phyloP scores from a whole-genome alignment of 2,329 filamentous ascomycete genomes.

The Chlorencoelia australis region DNA sequence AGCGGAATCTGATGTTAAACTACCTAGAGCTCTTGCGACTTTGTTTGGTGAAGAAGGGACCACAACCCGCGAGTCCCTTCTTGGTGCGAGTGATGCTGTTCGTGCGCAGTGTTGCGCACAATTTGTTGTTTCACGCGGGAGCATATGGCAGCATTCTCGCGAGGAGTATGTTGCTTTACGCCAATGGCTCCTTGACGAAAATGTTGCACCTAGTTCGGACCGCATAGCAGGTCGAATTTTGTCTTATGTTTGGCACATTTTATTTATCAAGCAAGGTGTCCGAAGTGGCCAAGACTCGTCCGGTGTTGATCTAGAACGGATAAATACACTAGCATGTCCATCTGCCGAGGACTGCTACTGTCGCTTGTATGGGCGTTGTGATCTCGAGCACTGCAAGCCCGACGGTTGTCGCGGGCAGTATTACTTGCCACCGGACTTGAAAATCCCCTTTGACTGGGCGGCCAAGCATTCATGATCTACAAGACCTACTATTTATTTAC shows the following conservation, averaged over 20 bases:
- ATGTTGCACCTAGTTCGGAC: constrained; percentile 32
- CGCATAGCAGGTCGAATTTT: constrained; percentile 35
- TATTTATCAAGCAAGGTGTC: constrained; percentile 29
- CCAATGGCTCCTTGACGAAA: constrained; percentile 40
- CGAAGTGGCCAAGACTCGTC: neutral
- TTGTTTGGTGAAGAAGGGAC: constrained; percentile 31
- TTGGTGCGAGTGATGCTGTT: constrained; percentile 34
- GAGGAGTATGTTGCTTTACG: constrained; percentile 42
- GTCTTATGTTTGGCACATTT: constrained; percentile 40
- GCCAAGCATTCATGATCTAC: too few species aligned
- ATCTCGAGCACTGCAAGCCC: constrained; percentile 12
- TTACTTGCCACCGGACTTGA: constrained; percentile 12
- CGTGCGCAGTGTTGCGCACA: constrained; percentile 45
- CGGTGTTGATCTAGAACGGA: constrained; percentile 11
- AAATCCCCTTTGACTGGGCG: too few species aligned
- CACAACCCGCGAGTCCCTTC: constrained; percentile 20
- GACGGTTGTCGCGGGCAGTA: constrained; percentile 18
- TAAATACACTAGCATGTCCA: constrained; percentile 18
- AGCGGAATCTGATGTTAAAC: constrained; percentile 29
- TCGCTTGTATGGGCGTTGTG: constrained; percentile 18
- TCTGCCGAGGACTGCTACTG: constrained; percentile 19
- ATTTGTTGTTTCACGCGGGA: constrained; percentile 40
- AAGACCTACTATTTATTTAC: too few species aligned
- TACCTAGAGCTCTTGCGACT: constrained; percentile 27
- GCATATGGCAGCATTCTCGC: constrained; percentile 37